Evolutionary conservation across 2,329 filamentous ascomycete genomes (phyloP).

Genomic region (Talaromyces sp.): DNA sequence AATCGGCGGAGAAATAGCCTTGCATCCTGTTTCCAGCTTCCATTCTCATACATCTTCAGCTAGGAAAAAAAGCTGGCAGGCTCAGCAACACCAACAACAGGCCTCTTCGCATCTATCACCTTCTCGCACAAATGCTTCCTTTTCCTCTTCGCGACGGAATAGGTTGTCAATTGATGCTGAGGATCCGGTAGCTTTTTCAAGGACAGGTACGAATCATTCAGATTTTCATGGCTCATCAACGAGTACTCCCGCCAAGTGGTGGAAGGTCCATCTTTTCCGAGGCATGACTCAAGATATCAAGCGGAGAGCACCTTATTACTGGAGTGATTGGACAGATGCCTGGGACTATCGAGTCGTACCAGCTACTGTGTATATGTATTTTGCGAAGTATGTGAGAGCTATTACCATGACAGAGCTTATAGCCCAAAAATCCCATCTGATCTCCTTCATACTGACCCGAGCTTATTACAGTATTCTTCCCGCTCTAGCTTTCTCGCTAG

Average conservation of each 20-base stretch:
- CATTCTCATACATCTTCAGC: slow-evolving; percentile 26
- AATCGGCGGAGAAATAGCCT: slow-evolving; percentile 26
- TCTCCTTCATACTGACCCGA: not conserved
- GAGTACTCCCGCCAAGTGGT: slow-evolving; percentile 56
- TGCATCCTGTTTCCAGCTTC: slow-evolving; percentile 29
- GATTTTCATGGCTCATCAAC: slow-evolving; percentile 18
- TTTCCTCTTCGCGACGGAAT: not conserved
- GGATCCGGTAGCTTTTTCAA: not conserved
- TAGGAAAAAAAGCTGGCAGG: slow-evolving; percentile 31
- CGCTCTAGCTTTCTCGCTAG: slow-evolving; percentile 81
- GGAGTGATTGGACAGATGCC: slow-evolving; percentile 80
- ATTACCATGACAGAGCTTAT: not conserved
- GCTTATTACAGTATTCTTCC: slow-evolving; percentile 68
- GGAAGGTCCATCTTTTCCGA: slow-evolving; percentile 70
- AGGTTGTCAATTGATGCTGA: not conserved
- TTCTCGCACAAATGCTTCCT: slow-evolving; percentile 2
- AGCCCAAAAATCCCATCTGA: not conserved
- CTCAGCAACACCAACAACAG: slow-evolving; percentile 18
- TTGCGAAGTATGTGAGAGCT: slow-evolving; percentile 70
- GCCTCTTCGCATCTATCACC: slow-evolving; percentile 3
- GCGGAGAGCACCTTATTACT: slow-evolving; percentile 72
- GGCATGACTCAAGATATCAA: slow-evolving; percentile 79
- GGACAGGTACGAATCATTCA: slow-evolving; percentile 19
- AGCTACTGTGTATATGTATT: slow-evolving; percentile 90
- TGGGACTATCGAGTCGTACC: slow-evolving; percentile 89